Evolutionary conservation across 2,329 filamentous ascomycete species (phyloP).

Genomic region (Talaromyces sp.): DNA sequence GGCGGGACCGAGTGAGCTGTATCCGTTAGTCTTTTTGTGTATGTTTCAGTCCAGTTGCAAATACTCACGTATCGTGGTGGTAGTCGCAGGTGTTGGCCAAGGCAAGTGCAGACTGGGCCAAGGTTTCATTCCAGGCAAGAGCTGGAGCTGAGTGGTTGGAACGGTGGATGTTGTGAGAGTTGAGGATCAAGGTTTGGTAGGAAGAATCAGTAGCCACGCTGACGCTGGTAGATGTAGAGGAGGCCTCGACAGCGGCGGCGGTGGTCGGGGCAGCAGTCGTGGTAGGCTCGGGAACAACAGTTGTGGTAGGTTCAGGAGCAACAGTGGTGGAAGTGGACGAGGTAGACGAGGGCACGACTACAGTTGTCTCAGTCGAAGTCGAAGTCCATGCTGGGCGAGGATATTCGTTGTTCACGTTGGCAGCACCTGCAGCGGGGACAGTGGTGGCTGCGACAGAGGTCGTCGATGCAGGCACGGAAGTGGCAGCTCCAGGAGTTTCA

Average conservation of each 20-base stretch:
- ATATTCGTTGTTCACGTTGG: conserved; percentile 5
- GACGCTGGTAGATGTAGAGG: conserved; percentile 25
- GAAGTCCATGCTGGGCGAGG: conserved; percentile 3
- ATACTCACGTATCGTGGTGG: conserved; percentile 70
- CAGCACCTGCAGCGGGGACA: not conserved
- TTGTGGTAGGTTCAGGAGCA: conserved; percentile 2
- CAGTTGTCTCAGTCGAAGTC: conserved; percentile 4
- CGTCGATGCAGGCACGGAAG: not conserved
- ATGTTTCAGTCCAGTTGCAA: conserved; percentile 9
- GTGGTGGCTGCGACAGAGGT: conserved; percentile 1
- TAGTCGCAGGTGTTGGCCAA: conserved; percentile 69
- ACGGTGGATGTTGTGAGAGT: conserved; percentile 84
- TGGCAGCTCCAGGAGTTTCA: not conserved
- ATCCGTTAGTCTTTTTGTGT: not conserved
- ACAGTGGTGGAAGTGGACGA: not conserved
- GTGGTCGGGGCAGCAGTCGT: not conserved
- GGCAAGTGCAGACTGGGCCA: conserved; percentile 61
- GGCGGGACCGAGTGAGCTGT: conserved; percentile 15
- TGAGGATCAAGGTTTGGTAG: conserved; percentile 46
- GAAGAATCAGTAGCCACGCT: conserved; percentile 30
- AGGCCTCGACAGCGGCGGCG: not conserved
- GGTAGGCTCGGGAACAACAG: not conserved
- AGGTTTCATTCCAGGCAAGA: conserved; percentile 63
- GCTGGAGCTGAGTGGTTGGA: conserved; percentile 69
- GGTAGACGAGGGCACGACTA: conserved; percentile 3